phyloP scores from a whole-genome alignment of 257 asterid genomes.

The Solanum ahanhuiri region DNA sequence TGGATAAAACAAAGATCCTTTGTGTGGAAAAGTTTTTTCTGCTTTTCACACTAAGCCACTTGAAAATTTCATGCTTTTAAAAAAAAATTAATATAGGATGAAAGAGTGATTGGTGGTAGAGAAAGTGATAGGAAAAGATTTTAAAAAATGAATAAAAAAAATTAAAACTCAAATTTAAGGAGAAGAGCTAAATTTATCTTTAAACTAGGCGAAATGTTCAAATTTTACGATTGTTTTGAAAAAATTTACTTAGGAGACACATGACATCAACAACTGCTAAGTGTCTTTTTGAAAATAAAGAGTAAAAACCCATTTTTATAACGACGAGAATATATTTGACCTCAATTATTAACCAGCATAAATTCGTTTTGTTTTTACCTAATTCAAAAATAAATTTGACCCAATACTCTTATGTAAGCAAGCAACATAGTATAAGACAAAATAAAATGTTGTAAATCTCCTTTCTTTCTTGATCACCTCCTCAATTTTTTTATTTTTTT shows the following conservation, averaged over 20 bases:
- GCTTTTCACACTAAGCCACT: conserved; percentile 27
- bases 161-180: neutral
- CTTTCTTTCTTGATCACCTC: neutral
- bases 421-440: conserved; percentile 47
- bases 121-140: neutral
- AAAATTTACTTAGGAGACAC: neutral
- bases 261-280: neutral
- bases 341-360: neutral
- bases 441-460: conserved; percentile 21
- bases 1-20: neutral
- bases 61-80: neutral
- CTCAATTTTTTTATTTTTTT: neutral
- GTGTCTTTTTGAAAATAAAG: neutral
- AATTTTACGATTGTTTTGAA: neutral
- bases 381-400: neutral
- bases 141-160: neutral
- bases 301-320: neutral
- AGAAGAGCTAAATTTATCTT: neutral
- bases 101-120: neutral
- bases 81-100: neutral
- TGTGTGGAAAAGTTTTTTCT: neutral
- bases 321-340: neutral
- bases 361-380: neutral
- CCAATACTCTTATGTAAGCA: conserved; percentile 10
- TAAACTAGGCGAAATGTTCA: neutral